Evolutionary conservation across 2,329 filamentous ascomycete genomes (phyloP).

Genomic region (Beauveria bassiana): DNA sequence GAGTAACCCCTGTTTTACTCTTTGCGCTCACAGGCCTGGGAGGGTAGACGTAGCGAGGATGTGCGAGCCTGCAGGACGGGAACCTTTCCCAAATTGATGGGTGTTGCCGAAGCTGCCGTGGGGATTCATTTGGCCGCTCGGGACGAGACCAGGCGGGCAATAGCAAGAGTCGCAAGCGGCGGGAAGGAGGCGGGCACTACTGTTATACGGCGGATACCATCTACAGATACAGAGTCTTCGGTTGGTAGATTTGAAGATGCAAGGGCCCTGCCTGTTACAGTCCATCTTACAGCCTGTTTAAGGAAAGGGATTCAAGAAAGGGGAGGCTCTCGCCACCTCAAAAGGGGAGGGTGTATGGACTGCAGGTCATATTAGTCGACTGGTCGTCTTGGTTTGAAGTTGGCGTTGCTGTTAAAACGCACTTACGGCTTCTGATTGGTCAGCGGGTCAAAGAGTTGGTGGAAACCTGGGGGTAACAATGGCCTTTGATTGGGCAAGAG

Average conservation of each 20-base stretch:
- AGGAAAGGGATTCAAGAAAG: constrained; percentile 1
- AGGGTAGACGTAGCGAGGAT: neutral
- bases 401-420: neutral
- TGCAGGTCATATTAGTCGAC: constrained; percentile 3
- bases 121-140: neutral
- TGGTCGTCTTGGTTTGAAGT: neutral
- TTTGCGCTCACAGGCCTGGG: neutral
- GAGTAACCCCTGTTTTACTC: neutral
- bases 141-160: neutral
- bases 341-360: neutral
- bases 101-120: neutral
- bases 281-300: neutral
- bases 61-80: neutral
- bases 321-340: neutral
- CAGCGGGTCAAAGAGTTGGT: neutral
- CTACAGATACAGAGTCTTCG: neutral
- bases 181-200: constrained; percentile 6
- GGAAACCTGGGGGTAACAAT: neutral
- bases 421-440: neutral
- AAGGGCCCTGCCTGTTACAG: neutral
- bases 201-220: constrained; percentile 7
- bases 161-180: constrained; percentile 1
- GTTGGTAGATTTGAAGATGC: constrained; percentile 1
- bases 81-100: neutral
- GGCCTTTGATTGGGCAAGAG: neutral